phyloP scores from a whole-genome alignment of 75 land plant genomes.

The Chamaecyparis obtusa region DNA sequence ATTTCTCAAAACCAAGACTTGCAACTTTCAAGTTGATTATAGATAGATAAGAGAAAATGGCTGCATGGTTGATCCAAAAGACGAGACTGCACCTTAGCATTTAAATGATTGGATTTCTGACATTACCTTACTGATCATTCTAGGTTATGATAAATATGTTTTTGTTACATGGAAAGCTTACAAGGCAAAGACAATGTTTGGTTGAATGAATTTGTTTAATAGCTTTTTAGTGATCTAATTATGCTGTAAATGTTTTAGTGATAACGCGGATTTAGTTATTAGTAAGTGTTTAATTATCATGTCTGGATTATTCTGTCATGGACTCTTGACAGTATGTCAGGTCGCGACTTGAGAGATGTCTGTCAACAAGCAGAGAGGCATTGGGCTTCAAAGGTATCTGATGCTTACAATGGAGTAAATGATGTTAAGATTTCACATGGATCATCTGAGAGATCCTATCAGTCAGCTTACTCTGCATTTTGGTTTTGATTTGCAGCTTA shows the following conservation, averaged over 20 bases:
- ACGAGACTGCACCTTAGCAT: background rate
- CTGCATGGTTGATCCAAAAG: background rate
- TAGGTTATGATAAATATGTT: background rate
- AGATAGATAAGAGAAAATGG: background rate
- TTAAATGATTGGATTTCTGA: background rate
- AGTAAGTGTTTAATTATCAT: background rate
- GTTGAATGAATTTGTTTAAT: background rate
- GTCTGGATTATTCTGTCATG: background rate
- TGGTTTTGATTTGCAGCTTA: constrained; percentile 43
- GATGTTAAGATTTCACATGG: background rate
- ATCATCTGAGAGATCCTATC: background rate
- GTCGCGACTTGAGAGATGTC: constrained; percentile 85
- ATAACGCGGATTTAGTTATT: background rate
- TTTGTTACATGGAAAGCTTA: background rate
- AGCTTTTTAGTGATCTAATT: background rate
- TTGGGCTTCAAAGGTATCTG: constrained; percentile 96
- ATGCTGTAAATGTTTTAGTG: background rate
- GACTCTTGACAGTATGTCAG: constrained; percentile 76
- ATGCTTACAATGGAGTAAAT: background rate
- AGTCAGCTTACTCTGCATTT: background rate
- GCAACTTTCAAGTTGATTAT: background rate
- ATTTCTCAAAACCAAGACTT: background rate
- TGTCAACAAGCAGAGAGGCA: constrained; percentile 94
- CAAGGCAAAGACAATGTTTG: background rate
- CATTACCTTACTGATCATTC: background rate